phyloP scores from a whole-genome alignment of 257 asterid genomes.

The Scutellaria barbata region DNA sequence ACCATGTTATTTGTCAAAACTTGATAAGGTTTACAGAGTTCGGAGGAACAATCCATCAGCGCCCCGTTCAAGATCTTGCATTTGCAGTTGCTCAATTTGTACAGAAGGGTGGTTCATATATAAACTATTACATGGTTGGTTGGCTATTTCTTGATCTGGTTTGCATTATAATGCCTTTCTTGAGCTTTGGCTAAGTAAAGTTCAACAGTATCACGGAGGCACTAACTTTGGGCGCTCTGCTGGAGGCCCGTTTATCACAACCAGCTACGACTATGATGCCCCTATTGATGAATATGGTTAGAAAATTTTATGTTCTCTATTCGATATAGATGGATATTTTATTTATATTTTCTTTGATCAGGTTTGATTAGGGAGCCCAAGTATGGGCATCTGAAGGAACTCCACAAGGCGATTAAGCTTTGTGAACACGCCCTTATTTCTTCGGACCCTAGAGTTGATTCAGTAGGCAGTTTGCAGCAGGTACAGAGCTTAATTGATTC shows the following conservation, averaged over 20 bases:
- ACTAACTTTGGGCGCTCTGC: constrained; percentile 95
- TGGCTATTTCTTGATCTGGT: too few relatives aligned
- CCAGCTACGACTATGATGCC: constrained; percentile 98
- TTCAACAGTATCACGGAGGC: constrained; percentile 89
- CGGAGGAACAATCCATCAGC: constrained; percentile 81
- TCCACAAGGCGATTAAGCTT: constrained; percentile 76
- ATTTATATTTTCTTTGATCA: constrained; percentile 30
- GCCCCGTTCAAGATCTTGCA: constrained; percentile 98
- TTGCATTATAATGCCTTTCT: too few relatives aligned
- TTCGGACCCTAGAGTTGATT: constrained; percentile 59
- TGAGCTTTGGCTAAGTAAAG: neutral
- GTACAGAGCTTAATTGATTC: constrained; percentile 29
- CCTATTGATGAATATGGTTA: constrained; percentile 97
- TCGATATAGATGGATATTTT: too few relatives aligned
- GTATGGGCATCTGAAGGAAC: constrained; percentile 83
- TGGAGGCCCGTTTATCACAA: constrained; percentile 94
- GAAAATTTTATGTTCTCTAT: neutral
- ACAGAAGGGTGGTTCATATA: constrained; percentile 95
- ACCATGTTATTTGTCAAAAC: constrained; percentile 6
- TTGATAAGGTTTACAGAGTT: constrained; percentile 82
- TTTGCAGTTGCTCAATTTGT: constrained; percentile 88
- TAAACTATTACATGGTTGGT: constrained; percentile 87
- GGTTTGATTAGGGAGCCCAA: constrained; percentile 91
- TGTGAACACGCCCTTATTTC: constrained; percentile 71
- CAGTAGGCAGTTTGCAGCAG: constrained; percentile 82